These are phyloP conservation scores for Vaccinium corymbosum DNA, from an alignment of 148 eudicot species.

Conservation along the genomic window DNA sequence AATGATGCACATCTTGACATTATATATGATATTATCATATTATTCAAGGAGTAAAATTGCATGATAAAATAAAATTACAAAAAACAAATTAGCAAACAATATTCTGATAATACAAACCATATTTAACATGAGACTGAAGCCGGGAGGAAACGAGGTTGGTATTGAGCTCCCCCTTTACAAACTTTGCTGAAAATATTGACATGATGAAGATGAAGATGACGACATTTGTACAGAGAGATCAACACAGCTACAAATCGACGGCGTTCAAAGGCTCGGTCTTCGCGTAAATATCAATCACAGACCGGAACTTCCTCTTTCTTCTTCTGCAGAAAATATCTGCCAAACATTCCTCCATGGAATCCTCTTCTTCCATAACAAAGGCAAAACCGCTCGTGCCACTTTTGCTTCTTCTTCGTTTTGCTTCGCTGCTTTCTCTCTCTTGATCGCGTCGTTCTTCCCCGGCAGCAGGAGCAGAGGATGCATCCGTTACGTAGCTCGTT, in stretches of 20 bases:
- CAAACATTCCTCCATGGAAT: neutral
- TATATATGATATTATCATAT: too few relatives aligned
- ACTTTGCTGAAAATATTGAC: neutral
- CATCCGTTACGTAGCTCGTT: neutral
- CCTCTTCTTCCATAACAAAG: neutral
- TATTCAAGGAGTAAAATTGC: neutral
- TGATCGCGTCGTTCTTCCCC: neutral
- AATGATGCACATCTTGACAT: too few relatives aligned
- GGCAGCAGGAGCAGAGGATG: neutral
- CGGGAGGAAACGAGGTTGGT: neutral
- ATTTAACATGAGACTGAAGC: neutral
- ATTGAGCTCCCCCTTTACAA: neutral
- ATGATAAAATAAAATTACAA: neutral
- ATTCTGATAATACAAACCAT: too few relatives aligned
- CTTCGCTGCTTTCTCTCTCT: conserved; percentile 1
- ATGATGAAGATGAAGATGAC: neutral
- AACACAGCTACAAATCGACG: neutral
- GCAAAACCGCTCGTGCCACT: neutral
- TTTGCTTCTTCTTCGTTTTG: neutral
- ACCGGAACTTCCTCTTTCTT: conserved; percentile 14
- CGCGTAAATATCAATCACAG: conserved; percentile 16
- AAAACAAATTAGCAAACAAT: neutral
- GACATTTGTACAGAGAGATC: neutral
- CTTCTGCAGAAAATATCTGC: neutral
- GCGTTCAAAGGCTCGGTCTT: conserved; percentile 1